These are phyloP conservation scores for Marasmius tenuissimus DNA, from an alignment of 1,284 basidiomycete species.

Conservation along the genomic window DNA sequence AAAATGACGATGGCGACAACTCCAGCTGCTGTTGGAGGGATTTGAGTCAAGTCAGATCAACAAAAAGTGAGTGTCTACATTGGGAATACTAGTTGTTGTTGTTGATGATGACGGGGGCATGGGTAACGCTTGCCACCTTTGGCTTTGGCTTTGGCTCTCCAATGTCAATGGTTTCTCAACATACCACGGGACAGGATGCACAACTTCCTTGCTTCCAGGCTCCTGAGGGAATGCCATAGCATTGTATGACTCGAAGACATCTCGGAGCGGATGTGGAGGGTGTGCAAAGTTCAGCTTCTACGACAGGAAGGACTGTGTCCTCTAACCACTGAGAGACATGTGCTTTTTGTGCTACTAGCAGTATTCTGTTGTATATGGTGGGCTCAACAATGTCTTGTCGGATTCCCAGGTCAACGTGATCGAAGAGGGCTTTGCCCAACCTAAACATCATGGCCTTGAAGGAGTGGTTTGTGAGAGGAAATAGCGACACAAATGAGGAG, in stretches of 20 bases:
- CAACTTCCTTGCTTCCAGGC: slow-evolving; percentile 36
- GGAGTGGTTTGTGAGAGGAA: slow-evolving; percentile 72
- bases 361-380: slow-evolving; percentile 62
- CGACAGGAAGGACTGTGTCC: slow-evolving; percentile 67
- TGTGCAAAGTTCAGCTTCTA: slow-evolving; percentile 73
- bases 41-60: slow-evolving; percentile 81
- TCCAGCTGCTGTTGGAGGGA: slow-evolving; percentile 33
- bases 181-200: slow-evolving; percentile 75
- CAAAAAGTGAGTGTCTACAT: slow-evolving; percentile 76
- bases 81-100: slow-evolving; percentile 28
- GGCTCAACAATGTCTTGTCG: slow-evolving; percentile 47
- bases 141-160: slow-evolving; percentile 20
- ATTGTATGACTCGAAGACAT: slow-evolving; percentile 71
- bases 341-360: slow-evolving; percentile 72
- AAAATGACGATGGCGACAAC: neutral
- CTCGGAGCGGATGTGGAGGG: slow-evolving; percentile 47
- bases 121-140: slow-evolving; percentile 5
- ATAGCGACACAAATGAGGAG: slow-evolving; percentile 74
- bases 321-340: slow-evolving; percentile 88
- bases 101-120: slow-evolving; percentile 25
- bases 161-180: slow-evolving; percentile 33
- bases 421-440: slow-evolving; percentile 90
- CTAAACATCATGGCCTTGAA: slow-evolving; percentile 84
- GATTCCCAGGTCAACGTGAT: slow-evolving; percentile 70
- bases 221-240: slow-evolving; percentile 39